Conservation (phyloP, 2,329 filamentous ascomycete genomes). For the Fusarium falciforme region DNA sequence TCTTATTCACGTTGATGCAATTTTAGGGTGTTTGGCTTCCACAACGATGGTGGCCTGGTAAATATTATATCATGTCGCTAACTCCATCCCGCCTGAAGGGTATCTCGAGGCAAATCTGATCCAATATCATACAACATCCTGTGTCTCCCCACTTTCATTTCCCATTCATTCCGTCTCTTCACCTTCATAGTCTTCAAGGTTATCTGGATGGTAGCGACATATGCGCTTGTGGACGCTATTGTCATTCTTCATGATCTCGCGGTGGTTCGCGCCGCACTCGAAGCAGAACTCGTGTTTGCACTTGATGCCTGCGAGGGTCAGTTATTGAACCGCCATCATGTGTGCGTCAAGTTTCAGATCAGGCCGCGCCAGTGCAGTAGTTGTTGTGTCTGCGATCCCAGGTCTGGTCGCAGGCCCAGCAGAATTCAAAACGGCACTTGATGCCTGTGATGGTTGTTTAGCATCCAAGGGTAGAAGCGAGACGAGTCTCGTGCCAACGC, state of each 20-base stretch:
- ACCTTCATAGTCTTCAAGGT: slow-evolving; percentile 15
- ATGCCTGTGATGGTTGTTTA: slow-evolving; percentile 45
- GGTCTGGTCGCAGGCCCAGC: slow-evolving; percentile 47
- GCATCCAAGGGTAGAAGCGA: neutral
- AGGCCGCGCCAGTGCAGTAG: slow-evolving; percentile 28
- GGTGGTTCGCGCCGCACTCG: slow-evolving; percentile 51
- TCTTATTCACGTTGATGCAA: neutral
- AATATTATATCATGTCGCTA: neutral
- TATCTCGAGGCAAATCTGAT: neutral
- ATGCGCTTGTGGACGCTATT: slow-evolving; percentile 46
- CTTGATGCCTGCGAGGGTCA: slow-evolving; percentile 47
- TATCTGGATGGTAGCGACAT: slow-evolving; percentile 47
- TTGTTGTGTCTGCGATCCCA: slow-evolving; percentile 39
- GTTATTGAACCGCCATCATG: slow-evolving; percentile 3
- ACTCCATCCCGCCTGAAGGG: neutral
- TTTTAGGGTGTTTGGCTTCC: neutral
- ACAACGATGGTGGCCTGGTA: neutral
- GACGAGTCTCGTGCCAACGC: slow-evolving; percentile 18
- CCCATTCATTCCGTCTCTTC: neutral
- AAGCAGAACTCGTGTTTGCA: slow-evolving; percentile 52
- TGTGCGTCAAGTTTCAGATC: neutral
- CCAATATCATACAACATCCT: neutral
- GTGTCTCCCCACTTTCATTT: neutral
- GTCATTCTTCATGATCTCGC: slow-evolving; percentile 46
- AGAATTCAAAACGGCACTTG: slow-evolving; percentile 50